Evolutionary conservation across 2,329 filamentous ascomycete genomes (phyloP).

Genomic region (Fonsecaea nubica): DNA sequence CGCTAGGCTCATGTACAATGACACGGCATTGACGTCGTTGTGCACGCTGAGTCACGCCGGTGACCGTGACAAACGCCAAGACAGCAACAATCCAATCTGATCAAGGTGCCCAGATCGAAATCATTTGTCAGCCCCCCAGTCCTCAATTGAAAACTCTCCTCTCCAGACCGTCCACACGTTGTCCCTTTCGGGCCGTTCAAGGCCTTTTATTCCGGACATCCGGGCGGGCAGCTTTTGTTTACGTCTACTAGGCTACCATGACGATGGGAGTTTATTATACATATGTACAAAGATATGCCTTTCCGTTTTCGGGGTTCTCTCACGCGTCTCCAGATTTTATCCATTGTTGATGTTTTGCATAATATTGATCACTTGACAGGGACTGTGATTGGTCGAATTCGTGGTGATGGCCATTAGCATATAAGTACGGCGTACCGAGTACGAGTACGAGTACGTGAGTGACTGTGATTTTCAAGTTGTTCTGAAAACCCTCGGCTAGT

Average conservation of each 20-base stretch:
- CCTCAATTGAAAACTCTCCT: not conserved
- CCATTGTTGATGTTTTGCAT: not conserved
- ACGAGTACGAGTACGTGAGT: too few relatives aligned
- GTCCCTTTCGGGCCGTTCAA: not conserved
- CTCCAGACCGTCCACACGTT: not conserved
- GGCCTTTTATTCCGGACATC: slow-evolving; percentile 1
- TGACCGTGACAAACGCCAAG: not conserved
- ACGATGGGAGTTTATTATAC: too few relatives aligned
- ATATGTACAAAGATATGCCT: not conserved
- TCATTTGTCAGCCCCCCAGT: not conserved
- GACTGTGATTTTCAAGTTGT: not conserved
- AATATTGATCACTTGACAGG: not conserved
- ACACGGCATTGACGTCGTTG: not conserved
- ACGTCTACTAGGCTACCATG: too few relatives aligned
- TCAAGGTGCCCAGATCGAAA: slow-evolving; percentile 2
- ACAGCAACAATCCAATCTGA: not conserved
- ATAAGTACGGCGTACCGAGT: not conserved
- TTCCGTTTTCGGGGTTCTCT: not conserved
- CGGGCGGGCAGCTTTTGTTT: not conserved
- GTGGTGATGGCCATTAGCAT: not conserved
- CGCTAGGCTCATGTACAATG: not conserved
- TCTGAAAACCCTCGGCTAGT: not conserved
- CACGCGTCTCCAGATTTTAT: not conserved
- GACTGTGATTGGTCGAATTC: not conserved
- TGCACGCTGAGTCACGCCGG: not conserved